These are phyloP conservation scores for Candida glaebosa DNA, from an alignment of 805 yeast genomes.

Conservation along the genomic window DNA sequence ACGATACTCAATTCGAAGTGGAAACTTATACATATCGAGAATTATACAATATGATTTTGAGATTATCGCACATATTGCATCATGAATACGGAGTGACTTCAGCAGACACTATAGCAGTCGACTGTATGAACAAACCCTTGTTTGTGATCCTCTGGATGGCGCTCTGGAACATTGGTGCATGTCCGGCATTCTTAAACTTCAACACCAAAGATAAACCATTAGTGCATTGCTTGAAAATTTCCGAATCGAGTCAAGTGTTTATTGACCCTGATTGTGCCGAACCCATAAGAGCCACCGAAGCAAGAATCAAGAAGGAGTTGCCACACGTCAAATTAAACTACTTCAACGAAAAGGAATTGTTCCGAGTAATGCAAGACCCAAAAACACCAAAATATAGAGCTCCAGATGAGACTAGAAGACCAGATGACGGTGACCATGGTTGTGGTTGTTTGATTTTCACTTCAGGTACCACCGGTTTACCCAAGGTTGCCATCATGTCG, in stretches of 20 bases:
- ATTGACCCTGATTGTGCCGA: conserved; percentile 68
- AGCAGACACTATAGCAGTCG: conserved; percentile 69
- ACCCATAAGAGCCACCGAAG: conserved; percentile 49
- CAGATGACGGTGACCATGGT: conserved; percentile 52
- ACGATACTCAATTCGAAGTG: conserved; percentile 54
- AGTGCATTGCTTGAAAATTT: conserved; percentile 73
- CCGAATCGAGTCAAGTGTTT: conserved; percentile 61
- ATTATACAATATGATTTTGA: conserved; percentile 60
- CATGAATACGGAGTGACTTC: conserved; percentile 60
- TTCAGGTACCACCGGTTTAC: conserved; percentile 93
- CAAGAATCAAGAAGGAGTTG: conserved; percentile 30
- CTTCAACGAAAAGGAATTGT: conserved; percentile 49
- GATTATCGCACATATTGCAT: conserved; percentile 62
- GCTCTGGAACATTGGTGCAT: conserved; percentile 86
- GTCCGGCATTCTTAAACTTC: conserved; percentile 83
- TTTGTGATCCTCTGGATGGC: conserved; percentile 80
- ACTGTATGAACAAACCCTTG: conserved; percentile 79
- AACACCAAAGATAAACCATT: conserved; percentile 71
- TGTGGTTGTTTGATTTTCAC: conserved; percentile 79
- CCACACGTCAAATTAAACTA: conserved; percentile 43
- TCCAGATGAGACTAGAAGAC: conserved; percentile 54
- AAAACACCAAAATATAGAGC: conserved; percentile 51
- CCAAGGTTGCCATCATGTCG: conserved; percentile 89
- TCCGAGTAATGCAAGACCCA: conserved; percentile 37
- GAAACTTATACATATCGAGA: conserved; percentile 69